These are phyloP conservation scores for Penicillium sclerotigenum DNA, from an alignment of 2,329 filamentous ascomycete species.

Conservation along the genomic window DNA sequence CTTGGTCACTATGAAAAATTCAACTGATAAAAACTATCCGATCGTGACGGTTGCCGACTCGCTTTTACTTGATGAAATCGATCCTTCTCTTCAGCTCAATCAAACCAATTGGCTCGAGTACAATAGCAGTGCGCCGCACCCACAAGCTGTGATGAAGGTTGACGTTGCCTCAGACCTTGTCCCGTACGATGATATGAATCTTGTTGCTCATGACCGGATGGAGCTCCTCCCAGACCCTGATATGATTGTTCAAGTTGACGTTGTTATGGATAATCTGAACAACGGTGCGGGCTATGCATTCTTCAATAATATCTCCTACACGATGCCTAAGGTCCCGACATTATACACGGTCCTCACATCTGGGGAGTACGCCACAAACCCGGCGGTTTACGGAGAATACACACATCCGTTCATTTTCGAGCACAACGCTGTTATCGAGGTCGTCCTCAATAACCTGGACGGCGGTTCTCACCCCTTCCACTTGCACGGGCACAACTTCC, in stretches of 20 bases:
- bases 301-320: conserved; percentile 30
- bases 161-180: conserved; percentile 50
- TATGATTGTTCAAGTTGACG: conserved; percentile 50
- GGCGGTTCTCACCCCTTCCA: conserved; percentile 49
- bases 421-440: conserved; percentile 42
- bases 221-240: conserved; percentile 61
- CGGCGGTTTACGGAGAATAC: conserved; percentile 62
- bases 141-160: conserved; percentile 27
- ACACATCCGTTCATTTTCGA: conserved; percentile 52
- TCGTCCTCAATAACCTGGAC: conserved; percentile 46
- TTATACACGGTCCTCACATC: conserved; percentile 28
- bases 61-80: conserved; percentile 33
- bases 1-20: conserved; percentile 59
- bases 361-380: conserved; percentile 53
- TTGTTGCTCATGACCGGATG: conserved; percentile 67
- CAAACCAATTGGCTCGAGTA: conserved; percentile 63
- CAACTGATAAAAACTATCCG: conserved; percentile 61
- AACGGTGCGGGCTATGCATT: conserved; percentile 58
- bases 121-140: conserved; percentile 48
- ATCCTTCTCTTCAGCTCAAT: conserved; percentile 33
- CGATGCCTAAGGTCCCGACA: conserved; percentile 23
- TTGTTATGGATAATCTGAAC: conserved; percentile 67
- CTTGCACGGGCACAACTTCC: conserved; percentile 62
- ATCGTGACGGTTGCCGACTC: conserved; percentile 47
- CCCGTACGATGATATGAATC: conserved; percentile 69